Evolutionary conservation across 805 yeast genomes (phyloP).

Genomic region (Nakazawaea wyomingensis): DNA sequence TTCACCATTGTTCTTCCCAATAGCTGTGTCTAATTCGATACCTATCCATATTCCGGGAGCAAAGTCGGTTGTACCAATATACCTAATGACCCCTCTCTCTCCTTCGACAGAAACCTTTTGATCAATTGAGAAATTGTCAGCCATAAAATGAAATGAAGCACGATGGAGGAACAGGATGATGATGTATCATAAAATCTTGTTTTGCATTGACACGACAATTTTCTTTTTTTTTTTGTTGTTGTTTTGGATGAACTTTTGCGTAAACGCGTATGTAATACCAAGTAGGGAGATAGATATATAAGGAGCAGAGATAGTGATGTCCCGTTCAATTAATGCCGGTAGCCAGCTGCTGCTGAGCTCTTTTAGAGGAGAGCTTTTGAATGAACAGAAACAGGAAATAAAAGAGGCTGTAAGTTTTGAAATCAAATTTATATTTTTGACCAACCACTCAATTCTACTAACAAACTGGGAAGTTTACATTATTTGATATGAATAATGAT

Average conservation of each 20-base stretch:
- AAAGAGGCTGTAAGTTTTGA: constrained; percentile 61
- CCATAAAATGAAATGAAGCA: background rate
- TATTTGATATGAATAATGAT: constrained; percentile 91
- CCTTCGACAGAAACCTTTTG: constrained; percentile 33
- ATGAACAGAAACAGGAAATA: constrained; percentile 87
- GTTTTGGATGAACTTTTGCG: too few relatives aligned
- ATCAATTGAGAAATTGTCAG: constrained; percentile 16
- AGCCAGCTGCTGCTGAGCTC: constrained; percentile 6
- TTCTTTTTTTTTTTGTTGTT: background rate
- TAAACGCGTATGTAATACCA: constrained; percentile 4
- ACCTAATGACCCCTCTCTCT: constrained; percentile 41
- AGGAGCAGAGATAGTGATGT: background rate
- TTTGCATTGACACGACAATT: background rate
- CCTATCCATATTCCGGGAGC: constrained; percentile 59
- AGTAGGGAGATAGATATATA: too few relatives aligned
- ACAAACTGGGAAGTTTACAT: constrained; percentile 41
- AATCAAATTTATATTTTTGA: too few relatives aligned
- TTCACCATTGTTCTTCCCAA: constrained; percentile 47
- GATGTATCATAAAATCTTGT: too few relatives aligned
- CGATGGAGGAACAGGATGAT: too few relatives aligned
- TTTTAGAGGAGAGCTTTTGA: constrained; percentile 53
- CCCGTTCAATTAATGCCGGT: constrained; percentile 1
- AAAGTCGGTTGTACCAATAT: constrained; percentile 49
- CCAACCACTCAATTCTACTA: constrained; percentile 2
- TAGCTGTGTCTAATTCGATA: constrained; percentile 33